Percentiles rank a stretch among this genome's conserved stretches.
phyloP scores from a whole-genome alignment of 495 filamentous ascomycete genomes.

The Lasiosphaeriaceae sp. region DNA sequence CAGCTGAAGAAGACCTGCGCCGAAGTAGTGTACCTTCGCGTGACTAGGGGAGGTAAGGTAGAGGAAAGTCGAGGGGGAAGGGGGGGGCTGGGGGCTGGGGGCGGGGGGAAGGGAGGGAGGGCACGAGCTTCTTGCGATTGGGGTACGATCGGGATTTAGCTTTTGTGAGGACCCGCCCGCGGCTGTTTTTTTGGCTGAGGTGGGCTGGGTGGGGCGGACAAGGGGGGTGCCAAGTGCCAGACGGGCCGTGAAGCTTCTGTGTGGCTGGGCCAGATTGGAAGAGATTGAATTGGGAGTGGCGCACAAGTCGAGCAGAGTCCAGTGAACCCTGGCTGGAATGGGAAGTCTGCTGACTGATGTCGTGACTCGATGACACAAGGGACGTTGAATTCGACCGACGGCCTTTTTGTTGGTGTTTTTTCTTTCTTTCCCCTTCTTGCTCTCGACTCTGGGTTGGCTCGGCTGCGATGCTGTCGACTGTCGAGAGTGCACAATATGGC shows the following conservation, averaged over 20 bases:
- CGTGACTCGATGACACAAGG: conserved; percentile 7
- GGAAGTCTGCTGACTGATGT: conserved; percentile 14
- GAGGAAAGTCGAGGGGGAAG: conserved; percentile 15
- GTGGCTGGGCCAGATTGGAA: background rate
- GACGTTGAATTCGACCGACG: background rate
- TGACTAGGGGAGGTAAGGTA: conserved; percentile 9
- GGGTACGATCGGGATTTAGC: conserved; percentile 19
- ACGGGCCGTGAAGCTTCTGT: too few species aligned
- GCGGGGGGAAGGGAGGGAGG: too few species aligned
- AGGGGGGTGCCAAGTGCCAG: too few species aligned
- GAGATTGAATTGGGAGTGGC: too few species aligned
- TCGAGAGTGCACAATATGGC: background rate
- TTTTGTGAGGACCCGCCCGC: conserved; percentile 14
- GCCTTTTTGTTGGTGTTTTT: background rate
- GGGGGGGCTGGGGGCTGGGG: conserved; percentile 17
- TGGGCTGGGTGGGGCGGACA: conserved; percentile 12
- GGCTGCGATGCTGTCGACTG: background rate
- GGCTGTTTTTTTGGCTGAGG: conserved; percentile 10
- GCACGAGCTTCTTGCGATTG: too few species aligned
- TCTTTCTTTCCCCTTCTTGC: too few species aligned
- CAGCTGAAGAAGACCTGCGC: conserved; percentile 19
- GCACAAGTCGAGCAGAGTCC: too few species aligned
- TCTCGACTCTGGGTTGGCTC: too few species aligned
- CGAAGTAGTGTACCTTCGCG: conserved; percentile 22
- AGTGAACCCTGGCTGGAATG: background rate